These are phyloP conservation scores for Cercospora berteroae DNA, from an alignment of 2,329 filamentous ascomycete genomes.

Conservation along the genomic window DNA sequence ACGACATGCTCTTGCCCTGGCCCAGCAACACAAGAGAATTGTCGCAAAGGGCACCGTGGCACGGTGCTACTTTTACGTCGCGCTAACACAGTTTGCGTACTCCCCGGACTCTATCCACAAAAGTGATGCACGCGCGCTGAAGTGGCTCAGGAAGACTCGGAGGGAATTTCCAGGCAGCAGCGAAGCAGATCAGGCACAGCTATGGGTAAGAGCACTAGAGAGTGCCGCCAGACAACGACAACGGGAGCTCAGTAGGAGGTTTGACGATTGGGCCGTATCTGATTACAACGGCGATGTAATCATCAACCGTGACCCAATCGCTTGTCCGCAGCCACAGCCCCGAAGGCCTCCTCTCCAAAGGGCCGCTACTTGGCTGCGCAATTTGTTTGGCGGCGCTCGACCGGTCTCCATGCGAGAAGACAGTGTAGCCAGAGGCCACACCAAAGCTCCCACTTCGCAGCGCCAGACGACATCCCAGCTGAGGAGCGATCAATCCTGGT, in stretches of 20 bases:
- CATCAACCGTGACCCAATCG: neutral
- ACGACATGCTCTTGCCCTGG: neutral
- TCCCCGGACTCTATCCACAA: neutral
- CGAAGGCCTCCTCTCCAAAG: neutral
- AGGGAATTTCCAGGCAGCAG: neutral
- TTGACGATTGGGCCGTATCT: neutral
- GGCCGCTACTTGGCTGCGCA: neutral
- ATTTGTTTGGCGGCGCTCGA: neutral
- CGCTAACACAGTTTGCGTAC: slow-evolving; percentile 1
- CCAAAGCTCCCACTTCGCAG: neutral
- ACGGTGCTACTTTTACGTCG: slow-evolving; percentile 6
- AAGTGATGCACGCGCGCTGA: slow-evolving; percentile 3
- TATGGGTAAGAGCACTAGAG: neutral
- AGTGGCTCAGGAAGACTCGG: neutral
- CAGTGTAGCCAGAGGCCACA: neutral
- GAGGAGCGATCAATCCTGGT: neutral
- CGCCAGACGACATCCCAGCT: neutral
- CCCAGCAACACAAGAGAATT: neutral
- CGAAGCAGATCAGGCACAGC: neutral
- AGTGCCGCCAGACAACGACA: neutral
- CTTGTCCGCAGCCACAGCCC: neutral
- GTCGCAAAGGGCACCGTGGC: neutral
- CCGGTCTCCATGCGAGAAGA: neutral
- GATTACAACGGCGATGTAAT: neutral
- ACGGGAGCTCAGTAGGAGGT: neutral